Evolutionary conservation across 1,284 basidiomycete species (phyloP), one percentile per base, ranked within the genome.

Genomic region (Cerrena zonata): DNA sequence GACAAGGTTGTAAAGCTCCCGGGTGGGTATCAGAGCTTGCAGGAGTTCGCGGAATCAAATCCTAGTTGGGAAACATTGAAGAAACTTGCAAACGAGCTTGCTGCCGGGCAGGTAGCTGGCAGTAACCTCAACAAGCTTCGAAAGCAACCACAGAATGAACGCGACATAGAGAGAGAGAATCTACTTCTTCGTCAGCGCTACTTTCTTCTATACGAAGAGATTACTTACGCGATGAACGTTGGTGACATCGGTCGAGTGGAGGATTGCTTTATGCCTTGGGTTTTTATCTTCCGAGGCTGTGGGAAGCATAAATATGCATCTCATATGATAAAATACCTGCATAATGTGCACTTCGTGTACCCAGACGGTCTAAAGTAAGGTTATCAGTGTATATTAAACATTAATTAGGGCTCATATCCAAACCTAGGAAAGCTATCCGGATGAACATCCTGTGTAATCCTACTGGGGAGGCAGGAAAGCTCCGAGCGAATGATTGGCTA

Each of bases 241-340:
- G 68, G 72, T 0, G 70, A 72, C 44, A 68, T 74, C 49, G 68
- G 69, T 0, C 60, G 61, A 0, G 47, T 72, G 1, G 66, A 72
- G 50, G 51, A 52, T 0, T 44, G 56, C 0, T 58, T 72, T 27
- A 5, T 60, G 2, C 52, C 54, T 0, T 72, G 69, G 70, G 61
- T 65, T 1, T 54, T 42, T 10, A 58, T 71, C 2, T 72, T 70
- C 51, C 45, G 45, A 1, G 65, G 51, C 0, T 53, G 51, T 0
- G 64, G 68, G 4, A 72, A 72, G 54, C 65, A 69, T 45, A 72
- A 71, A 48, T 72, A 73, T 52, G 64, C 65, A 0, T 41, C 48
- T 0, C 56, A 68, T 5, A 60, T 67, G 50, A 12, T 50, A 5
- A 52, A 47, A 1, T 66, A 63, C 40, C 24, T 67, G n/a, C 47